A percentile compares a stretch with the other conserved stretches of the same genome.
Conservation (phyloP, 1,139 yeast species). For the Lodderomyces metapsilosis region DNA sequence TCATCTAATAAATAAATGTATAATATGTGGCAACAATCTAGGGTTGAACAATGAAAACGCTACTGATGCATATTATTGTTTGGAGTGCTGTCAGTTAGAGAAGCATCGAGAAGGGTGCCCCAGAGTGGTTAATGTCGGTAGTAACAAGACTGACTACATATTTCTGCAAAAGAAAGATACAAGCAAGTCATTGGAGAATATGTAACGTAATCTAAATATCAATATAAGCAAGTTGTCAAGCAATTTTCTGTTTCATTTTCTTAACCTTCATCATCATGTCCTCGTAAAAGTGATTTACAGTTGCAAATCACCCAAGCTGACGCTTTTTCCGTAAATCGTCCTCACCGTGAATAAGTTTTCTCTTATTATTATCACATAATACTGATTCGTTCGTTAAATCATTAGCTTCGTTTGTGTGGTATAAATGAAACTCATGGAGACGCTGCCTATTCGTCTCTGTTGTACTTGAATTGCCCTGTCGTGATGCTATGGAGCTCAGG, state of each 20-base stretch:
- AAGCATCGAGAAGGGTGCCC: conserved; percentile 95
- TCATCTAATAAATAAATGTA: conserved; percentile 60
- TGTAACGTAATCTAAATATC: not conserved
- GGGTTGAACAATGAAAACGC: conserved; percentile 45
- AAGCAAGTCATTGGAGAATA: conserved; percentile 5
- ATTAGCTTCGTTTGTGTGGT: conserved; percentile 19
- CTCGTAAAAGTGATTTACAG: too few species aligned
- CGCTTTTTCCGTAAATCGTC: conserved; percentile 28
- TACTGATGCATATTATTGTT: conserved; percentile 76
- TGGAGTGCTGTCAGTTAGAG: conserved; percentile 79
- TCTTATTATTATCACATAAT: conserved; percentile 22
- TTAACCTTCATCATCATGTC: too few species aligned
- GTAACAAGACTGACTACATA: conserved; percentile 65
- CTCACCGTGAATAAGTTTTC: conserved; percentile 31
- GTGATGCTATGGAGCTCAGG: conserved; percentile 31
- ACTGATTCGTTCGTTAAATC: conserved; percentile 12
- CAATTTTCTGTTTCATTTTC: too few species aligned
- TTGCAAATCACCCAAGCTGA: too few species aligned
- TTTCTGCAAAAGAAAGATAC: conserved; percentile 45
- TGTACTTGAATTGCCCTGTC: conserved; percentile 28
- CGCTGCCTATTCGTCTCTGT: conserved; percentile 22
- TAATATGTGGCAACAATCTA: conserved; percentile 61
- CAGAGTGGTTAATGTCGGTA: conserved; percentile 74
- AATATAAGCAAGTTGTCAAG: not conserved
- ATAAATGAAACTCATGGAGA: conserved; percentile 18